Percentiles rank a stretch among this genome's conserved stretches.
Conservation (phyloP, 371 early-diverging fungal species). For the Mortierella sp. region DNA sequence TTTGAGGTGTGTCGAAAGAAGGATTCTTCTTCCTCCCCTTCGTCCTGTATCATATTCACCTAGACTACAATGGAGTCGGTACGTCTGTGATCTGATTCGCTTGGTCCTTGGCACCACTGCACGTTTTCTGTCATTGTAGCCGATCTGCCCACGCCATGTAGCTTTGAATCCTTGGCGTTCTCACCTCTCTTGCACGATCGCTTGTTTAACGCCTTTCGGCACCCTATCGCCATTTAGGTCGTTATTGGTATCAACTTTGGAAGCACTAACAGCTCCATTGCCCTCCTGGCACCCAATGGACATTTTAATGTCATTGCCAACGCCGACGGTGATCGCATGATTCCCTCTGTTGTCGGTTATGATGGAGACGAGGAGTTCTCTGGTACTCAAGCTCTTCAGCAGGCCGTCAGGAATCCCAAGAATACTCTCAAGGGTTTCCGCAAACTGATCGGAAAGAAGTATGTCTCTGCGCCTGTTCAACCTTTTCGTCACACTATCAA, state of each 20-base stretch:
- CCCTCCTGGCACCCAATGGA: constrained; percentile 87
- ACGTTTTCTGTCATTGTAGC: background rate
- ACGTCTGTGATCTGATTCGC: constrained; percentile 8
- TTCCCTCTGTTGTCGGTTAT: constrained; percentile 93
- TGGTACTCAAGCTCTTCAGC: constrained; percentile 93
- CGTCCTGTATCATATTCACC: constrained; percentile 39
- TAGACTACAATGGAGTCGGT: constrained; percentile 46
- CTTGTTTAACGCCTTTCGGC: background rate
- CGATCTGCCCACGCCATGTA: too few relatives aligned
- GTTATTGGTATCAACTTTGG: constrained; percentile 93
- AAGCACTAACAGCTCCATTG: constrained; percentile 89
- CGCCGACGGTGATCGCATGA: constrained; percentile 96
- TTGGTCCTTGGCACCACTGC: background rate
- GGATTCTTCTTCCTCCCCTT: background rate
- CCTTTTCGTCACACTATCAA: too few relatives aligned
- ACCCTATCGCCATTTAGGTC: constrained; percentile 24
- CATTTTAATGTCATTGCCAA: constrained; percentile 94
- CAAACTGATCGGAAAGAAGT: constrained; percentile 84
- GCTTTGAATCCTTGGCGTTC: too few relatives aligned
- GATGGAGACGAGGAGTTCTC: constrained; percentile 92
- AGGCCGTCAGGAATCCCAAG: constrained; percentile 87
- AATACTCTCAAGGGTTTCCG: constrained; percentile 91
- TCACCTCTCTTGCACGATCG: background rate
- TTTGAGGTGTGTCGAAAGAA: background rate
- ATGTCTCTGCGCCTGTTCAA: constrained; percentile 20